Evolutionary conservation across 352 stramenopile species (phyloP).

Genomic region (Porosira glacialis): DNA sequence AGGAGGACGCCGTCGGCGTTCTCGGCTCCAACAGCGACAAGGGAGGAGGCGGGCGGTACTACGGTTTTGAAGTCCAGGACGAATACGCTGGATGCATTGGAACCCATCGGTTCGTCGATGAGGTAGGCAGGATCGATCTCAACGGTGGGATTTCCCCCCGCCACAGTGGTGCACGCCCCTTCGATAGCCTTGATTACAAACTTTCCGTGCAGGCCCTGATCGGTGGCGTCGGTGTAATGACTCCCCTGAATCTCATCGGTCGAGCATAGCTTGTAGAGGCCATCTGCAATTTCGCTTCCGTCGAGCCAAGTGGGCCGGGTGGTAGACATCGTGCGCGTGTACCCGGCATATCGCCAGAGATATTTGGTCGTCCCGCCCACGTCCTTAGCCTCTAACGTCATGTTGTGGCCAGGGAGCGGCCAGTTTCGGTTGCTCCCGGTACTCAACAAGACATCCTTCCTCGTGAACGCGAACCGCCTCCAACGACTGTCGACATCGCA

Average conservation of each 20-base stretch:
- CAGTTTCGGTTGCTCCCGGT: constrained; percentile 9
- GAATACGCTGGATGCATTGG: not conserved
- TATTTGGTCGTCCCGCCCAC: constrained; percentile 12
- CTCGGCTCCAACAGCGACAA: constrained; percentile 8
- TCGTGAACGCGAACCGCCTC: constrained; percentile 45
- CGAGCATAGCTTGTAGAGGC: constrained; percentile 21
- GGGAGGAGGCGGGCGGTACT: constrained; percentile 5
- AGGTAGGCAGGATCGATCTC: constrained; percentile 1
- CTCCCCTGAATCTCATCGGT: constrained; percentile 15
- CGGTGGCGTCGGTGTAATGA: constrained; percentile 1
- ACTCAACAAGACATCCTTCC: constrained; percentile 28
- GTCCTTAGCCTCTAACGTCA: constrained; percentile 13
- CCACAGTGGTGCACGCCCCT: not conserved
- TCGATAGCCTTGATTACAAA: constrained; percentile 10
- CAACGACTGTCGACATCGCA: constrained; percentile 29
- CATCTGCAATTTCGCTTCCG: constrained; percentile 5
- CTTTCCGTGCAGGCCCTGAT: constrained; percentile 22
- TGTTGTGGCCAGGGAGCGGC: constrained; percentile 32
- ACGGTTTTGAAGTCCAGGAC: not conserved
- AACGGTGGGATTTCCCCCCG: constrained; percentile 35
- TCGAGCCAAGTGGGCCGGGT: constrained; percentile 14
- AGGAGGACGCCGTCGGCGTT: constrained; percentile 33
- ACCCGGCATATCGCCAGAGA: constrained; percentile 28
- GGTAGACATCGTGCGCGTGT: constrained; percentile 31
- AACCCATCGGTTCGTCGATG: not conserved